A percentile compares a stretch with the other conserved stretches of the same genome.
Conservation (phyloP, 352 stramenopile species). For the Pythium rhizo-oryzae region DNA sequence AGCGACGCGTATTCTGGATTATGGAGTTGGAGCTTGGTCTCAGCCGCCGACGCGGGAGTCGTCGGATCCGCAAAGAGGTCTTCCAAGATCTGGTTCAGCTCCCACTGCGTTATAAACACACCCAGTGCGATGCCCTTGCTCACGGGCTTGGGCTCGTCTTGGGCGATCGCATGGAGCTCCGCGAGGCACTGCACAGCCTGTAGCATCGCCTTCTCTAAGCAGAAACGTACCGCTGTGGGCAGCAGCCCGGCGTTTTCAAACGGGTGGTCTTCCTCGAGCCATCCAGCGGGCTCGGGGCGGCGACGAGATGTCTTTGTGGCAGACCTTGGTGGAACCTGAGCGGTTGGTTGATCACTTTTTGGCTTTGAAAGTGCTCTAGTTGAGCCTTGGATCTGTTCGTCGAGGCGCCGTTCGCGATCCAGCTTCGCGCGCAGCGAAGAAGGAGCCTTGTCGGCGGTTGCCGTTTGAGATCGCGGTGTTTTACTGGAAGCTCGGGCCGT, state of each 20-base stretch:
- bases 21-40: constrained; percentile 8
- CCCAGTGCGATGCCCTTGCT: constrained; percentile 26
- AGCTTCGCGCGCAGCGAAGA: constrained; percentile 40
- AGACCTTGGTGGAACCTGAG: not conserved
- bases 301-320: not conserved
- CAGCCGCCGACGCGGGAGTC: not conserved
- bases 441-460: not conserved
- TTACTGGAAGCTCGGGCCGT: not conserved
- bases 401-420: constrained; percentile 41
- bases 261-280: constrained; percentile 24
- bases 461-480: too few species aligned
- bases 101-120: constrained; percentile 60
- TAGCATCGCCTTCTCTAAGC: constrained; percentile 51
- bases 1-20: constrained; percentile 23
- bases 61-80: constrained; percentile 33
- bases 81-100: constrained; percentile 49
- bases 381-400: constrained; percentile 40
- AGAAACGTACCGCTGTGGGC: constrained; percentile 57
- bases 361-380: not conserved
- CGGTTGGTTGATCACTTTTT: not conserved
- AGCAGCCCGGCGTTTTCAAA: constrained; percentile 47
- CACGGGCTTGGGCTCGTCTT: constrained; percentile 21
- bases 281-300: not conserved
- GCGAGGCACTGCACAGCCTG: constrained; percentile 45
- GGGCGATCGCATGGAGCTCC: constrained; percentile 38